A percentile compares a stretch with the other conserved stretches of the same genome.
Evolutionary conservation across 495 filamentous ascomycete genomes (phyloP).

Genomic region (Aspergillus haitiensis): DNA sequence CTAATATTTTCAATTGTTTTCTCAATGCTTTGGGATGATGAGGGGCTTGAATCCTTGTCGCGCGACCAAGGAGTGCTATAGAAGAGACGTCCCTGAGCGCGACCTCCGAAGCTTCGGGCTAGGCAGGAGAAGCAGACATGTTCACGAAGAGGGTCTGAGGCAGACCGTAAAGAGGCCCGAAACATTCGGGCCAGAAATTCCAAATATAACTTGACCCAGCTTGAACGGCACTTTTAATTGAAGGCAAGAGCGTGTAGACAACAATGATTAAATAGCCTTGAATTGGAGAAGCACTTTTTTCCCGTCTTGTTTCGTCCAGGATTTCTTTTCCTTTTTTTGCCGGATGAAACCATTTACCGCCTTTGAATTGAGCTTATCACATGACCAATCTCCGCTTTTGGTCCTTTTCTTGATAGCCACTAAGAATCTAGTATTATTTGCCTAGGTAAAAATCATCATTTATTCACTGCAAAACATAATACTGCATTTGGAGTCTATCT

Average conservation of each 20-base stretch:
- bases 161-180: conserved; percentile 43
- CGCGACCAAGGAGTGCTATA: conserved; percentile 24
- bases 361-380: not conserved
- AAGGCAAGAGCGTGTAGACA: not conserved
- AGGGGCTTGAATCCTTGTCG: conserved; percentile 1
- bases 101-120: conserved; percentile 28
- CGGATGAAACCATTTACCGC: not conserved
- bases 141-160: conserved; percentile 39
- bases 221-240: conserved; percentile 9
- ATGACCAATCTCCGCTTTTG: too few relatives aligned
- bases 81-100: conserved; percentile 32
- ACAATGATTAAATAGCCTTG: conserved; percentile 1
- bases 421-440: too few relatives aligned
- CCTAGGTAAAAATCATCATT: too few relatives aligned
- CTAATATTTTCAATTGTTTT: not conserved
- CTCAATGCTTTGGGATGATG: not conserved
- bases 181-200: conserved; percentile 37
- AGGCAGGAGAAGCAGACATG: conserved; percentile 43
- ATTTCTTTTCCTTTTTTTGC: not conserved
- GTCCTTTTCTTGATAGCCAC: too few relatives aligned
- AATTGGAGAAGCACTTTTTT: not conserved
- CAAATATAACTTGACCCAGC: conserved; percentile 5
- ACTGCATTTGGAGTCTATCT: too few relatives aligned
- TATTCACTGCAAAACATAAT: too few relatives aligned
- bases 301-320: not conserved